Percentiles rank a stretch among this genome's conserved stretches.
phyloP scores from a whole-genome alignment of 768 basidiomycete species.

The Russula compacta region DNA sequence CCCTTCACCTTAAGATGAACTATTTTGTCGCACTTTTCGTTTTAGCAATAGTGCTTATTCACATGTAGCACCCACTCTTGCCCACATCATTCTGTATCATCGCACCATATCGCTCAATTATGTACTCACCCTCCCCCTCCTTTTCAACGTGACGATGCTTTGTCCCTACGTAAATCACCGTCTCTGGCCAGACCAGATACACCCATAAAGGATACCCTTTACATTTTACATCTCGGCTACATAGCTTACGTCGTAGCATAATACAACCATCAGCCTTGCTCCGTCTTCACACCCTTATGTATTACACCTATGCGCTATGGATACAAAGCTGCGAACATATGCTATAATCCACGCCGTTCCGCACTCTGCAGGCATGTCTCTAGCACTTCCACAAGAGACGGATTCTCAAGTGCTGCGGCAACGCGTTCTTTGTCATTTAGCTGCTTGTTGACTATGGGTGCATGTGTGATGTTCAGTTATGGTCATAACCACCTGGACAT shows the following conservation, averaged over 20 bases:
- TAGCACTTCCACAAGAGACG: conserved; percentile 73
- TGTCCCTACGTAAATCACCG: not conserved
- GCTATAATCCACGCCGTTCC: conserved; percentile 2
- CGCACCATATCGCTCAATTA: not conserved
- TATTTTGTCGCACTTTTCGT: not conserved
- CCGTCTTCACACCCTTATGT: not conserved
- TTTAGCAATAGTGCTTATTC: not conserved
- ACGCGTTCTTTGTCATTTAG: conserved; percentile 98
- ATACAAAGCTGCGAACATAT: not conserved
- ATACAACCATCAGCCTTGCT: not conserved
- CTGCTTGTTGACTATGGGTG: conserved; percentile 81
- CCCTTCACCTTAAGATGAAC: not conserved
- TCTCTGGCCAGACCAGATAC: conserved; percentile 11
- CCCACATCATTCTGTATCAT: conserved; percentile 7
- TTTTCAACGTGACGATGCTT: not conserved
- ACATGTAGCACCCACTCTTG: conserved; percentile 11
- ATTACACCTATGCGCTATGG: not conserved
- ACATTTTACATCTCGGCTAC: not conserved
- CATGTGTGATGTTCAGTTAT: not conserved
- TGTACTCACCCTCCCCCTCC: not conserved
- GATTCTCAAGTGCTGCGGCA: conserved; percentile 92
- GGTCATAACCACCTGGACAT: not conserved
- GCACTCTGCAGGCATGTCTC: conserved; percentile 56
- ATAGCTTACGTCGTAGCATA: not conserved
- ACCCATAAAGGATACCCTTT: conserved; percentile 8